Evolutionary conservation across 495 filamentous ascomycete species (phyloP).

Genomic region (Lophium mytilinum): DNA sequence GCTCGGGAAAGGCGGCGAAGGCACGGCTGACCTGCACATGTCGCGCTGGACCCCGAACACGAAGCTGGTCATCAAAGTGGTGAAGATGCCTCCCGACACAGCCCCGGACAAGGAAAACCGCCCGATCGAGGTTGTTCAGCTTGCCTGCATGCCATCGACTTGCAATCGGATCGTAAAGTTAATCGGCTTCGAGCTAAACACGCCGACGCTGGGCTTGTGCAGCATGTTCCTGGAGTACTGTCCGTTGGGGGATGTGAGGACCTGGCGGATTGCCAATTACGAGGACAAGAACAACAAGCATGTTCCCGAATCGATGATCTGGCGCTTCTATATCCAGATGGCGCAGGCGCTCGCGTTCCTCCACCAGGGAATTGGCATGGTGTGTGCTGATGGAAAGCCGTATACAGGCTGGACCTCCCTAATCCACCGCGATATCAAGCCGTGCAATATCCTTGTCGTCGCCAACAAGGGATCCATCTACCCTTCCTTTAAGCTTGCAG

Average conservation of each 20-base stretch:
- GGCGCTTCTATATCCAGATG: constrained; percentile 19
- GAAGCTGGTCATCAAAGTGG: neutral
- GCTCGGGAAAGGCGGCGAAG: neutral
- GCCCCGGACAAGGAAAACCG: neutral
- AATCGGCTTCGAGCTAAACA: neutral
- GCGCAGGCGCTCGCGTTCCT: constrained; percentile 17
- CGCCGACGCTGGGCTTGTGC: neutral
- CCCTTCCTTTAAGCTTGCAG: constrained; percentile 18
- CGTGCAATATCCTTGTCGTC: constrained; percentile 17
- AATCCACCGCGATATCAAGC: constrained; percentile 25
- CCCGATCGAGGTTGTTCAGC: constrained; percentile 5
- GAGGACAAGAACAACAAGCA: neutral
- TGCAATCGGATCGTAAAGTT: constrained; percentile 12
- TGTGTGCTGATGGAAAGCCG: neutral
- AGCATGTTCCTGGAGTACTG: constrained; percentile 5
- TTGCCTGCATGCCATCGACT: neutral
- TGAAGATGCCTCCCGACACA: neutral
- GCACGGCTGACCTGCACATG: neutral
- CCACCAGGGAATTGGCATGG: constrained; percentile 4
- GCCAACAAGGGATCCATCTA: constrained; percentile 10
- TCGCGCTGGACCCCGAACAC: neutral
- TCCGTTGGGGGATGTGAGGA: constrained; percentile 9
- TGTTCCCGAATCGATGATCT: constrained; percentile 15
- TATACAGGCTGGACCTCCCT: neutral
- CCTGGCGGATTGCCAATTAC: constrained; percentile 1